phyloP scores from a whole-genome alignment of 2,329 filamentous ascomycete genomes.

The Xylaria sp. region DNA sequence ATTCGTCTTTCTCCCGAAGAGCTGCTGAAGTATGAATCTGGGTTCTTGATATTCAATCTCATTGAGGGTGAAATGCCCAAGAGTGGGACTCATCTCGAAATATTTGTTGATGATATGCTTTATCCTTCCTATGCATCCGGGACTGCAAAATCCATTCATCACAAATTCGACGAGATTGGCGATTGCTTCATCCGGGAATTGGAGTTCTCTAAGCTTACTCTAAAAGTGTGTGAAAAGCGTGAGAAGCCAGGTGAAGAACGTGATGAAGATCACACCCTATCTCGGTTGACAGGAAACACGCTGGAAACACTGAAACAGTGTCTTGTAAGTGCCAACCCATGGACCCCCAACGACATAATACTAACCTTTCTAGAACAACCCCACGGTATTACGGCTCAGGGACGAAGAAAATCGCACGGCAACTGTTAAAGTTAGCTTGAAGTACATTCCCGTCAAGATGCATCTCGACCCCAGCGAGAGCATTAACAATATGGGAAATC shows the following conservation, averaged over 20 bases:
- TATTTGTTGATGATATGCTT: conserved; percentile 93
- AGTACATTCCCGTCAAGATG: conserved; percentile 96
- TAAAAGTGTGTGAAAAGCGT: conserved; percentile 84
- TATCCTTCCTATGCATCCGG: conserved; percentile 89
- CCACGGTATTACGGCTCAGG: conserved; percentile 82
- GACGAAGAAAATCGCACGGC: conserved; percentile 79
- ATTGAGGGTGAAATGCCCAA: conserved; percentile 88
- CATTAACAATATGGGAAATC: conserved; percentile 97
- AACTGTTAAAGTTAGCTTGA: conserved; percentile 89
- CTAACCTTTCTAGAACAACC: conserved; percentile 75
- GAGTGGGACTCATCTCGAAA: conserved; percentile 80
- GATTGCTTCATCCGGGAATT: conserved; percentile 96
- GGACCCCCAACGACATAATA: not conserved
- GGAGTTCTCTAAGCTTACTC: conserved; percentile 93
- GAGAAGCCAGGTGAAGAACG: conserved; percentile 75
- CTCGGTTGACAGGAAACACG: conserved; percentile 85
- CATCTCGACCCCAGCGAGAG: conserved; percentile 92
- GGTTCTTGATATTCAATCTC: conserved; percentile 92
- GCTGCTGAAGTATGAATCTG: conserved; percentile 86
- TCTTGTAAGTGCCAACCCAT: conserved; percentile 66
- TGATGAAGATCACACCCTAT: conserved; percentile 79
- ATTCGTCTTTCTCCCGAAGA: conserved; percentile 82
- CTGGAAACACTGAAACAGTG: conserved; percentile 89
- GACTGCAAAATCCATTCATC: conserved; percentile 73
- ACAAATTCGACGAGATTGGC: conserved; percentile 89